These are phyloP conservation scores for Hymenoscyphus albidus DNA, from an alignment of 2,329 filamentous ascomycete genomes.

Conservation along the genomic window DNA sequence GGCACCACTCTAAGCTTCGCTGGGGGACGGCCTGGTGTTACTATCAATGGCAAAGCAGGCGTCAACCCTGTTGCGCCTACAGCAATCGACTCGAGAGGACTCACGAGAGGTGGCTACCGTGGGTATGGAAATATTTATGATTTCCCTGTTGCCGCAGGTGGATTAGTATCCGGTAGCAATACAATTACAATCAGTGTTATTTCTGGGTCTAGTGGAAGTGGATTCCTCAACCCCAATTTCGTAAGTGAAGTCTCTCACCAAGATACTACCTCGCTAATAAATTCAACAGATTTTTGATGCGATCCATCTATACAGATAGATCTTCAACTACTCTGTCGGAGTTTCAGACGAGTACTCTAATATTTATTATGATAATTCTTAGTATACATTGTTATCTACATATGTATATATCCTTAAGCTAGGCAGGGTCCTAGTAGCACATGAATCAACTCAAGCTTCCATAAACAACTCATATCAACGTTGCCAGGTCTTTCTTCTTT, in stretches of 20 bases:
- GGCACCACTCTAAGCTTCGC: conserved; percentile 62
- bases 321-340: not conserved
- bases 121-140: conserved; percentile 63
- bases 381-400: not conserved
- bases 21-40: conserved; percentile 53
- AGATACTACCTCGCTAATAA: not conserved
- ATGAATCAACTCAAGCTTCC: not conserved
- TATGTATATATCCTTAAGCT: not conserved
- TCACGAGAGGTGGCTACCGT: conserved; percentile 63
- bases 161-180: conserved; percentile 55
- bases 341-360: not conserved
- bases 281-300: not conserved
- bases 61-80: conserved; percentile 50
- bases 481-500: too few relatives aligned
- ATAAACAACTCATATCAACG: too few relatives aligned
- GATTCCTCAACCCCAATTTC: conserved; percentile 56
- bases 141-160: conserved; percentile 55
- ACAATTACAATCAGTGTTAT: conserved; percentile 58
- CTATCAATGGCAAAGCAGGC: conserved; percentile 52
- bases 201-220: conserved; percentile 54
- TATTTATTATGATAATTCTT: not conserved
- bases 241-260: conserved; percentile 33
- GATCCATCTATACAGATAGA: not conserved
- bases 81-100: conserved; percentile 61
- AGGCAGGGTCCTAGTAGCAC: not conserved